phyloP scores from a whole-genome alignment of 2,329 filamentous ascomycete genomes.

The Nothophoma quercina region DNA sequence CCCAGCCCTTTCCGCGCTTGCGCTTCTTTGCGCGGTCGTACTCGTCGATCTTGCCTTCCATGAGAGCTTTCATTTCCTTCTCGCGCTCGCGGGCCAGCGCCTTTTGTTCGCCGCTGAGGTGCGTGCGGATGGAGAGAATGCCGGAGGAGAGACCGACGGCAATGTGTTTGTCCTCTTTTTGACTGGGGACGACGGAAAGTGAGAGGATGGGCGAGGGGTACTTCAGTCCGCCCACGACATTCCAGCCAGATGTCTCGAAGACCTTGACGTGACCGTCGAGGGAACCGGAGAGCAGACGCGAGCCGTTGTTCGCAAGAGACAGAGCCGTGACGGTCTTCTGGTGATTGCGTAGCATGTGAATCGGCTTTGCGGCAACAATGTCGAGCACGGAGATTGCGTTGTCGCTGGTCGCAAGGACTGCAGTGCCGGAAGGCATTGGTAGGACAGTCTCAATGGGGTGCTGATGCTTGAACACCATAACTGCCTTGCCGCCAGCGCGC shows the following conservation, averaged over 20 bases:
- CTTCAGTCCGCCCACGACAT: conserved; percentile 92
- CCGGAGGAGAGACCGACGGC: conserved; percentile 95
- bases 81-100: conserved; percentile 76
- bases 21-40: conserved; percentile 77
- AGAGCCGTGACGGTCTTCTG: conserved; percentile 97
- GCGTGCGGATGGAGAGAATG: conserved; percentile 86
- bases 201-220: conserved; percentile 91
- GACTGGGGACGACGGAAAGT: conserved; percentile 75
- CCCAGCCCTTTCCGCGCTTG: conserved; percentile 65
- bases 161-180: conserved; percentile 86
- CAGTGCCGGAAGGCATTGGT: conserved; percentile 84
- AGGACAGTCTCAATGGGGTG: conserved; percentile 89
- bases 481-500: conserved; percentile 68
- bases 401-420: conserved; percentile 82
- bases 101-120: conserved; percentile 84
- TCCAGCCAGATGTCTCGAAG: conserved; percentile 93
- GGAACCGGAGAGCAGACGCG: conserved; percentile 83
- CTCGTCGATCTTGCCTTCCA: conserved; percentile 78
- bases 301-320: conserved; percentile 79
- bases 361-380: conserved; percentile 85
- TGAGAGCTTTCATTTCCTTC: conserved; percentile 83
- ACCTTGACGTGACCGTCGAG: conserved; percentile 97
- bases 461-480: conserved; percentile 96
- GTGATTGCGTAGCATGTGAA: conserved; percentile 89
- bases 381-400: conserved; percentile 91